Conservation (phyloP, 352 stramenopile genomes). For the Phytophthora foliorum region DNA sequence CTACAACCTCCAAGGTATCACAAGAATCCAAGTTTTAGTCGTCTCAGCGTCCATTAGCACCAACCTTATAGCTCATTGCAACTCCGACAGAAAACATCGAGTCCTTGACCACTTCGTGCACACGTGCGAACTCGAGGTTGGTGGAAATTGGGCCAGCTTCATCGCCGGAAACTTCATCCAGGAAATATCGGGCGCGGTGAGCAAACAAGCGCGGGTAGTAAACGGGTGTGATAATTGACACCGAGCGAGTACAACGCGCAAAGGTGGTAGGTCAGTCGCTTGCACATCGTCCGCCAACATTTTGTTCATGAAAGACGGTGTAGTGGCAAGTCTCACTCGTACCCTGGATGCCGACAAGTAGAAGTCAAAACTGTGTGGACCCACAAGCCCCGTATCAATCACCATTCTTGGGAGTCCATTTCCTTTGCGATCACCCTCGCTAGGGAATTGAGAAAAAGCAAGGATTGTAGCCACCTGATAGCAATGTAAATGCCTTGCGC, state of each 20-base stretch:
- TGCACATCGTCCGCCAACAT: conserved; percentile 70
- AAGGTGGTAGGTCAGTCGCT: conserved; percentile 79
- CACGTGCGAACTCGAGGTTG: too few species aligned
- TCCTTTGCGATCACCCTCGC: conserved; percentile 29
- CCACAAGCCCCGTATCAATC: conserved; percentile 78
- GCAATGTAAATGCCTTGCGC: conserved; percentile 55
- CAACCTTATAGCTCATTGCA: too few species aligned
- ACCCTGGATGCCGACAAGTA: conserved; percentile 83
- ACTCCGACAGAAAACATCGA: too few species aligned
- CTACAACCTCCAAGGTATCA: background rate
- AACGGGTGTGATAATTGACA: conserved; percentile 81
- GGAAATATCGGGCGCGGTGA: conserved; percentile 84
- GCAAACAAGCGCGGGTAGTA: conserved; percentile 90
- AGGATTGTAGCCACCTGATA: conserved; percentile 72
- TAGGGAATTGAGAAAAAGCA: too few species aligned
- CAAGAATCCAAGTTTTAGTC: too few species aligned
- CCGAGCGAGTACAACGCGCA: conserved; percentile 78
- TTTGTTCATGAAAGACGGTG: conserved; percentile 76
- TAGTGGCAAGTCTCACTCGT: conserved; percentile 86
- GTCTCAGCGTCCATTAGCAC: too few species aligned
- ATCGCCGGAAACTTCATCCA: conserved; percentile 47
- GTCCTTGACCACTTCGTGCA: too few species aligned
- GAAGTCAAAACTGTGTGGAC: conserved; percentile 85
- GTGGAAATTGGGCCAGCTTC: too few species aligned
- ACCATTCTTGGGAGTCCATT: conserved; percentile 78